A percentile compares a stretch with the other conserved stretches of the same genome.
These are phyloP conservation scores for Cymbopogon flexuosus DNA, from an alignment of 202 grass and related monocot species.

Conservation along the genomic window DNA sequence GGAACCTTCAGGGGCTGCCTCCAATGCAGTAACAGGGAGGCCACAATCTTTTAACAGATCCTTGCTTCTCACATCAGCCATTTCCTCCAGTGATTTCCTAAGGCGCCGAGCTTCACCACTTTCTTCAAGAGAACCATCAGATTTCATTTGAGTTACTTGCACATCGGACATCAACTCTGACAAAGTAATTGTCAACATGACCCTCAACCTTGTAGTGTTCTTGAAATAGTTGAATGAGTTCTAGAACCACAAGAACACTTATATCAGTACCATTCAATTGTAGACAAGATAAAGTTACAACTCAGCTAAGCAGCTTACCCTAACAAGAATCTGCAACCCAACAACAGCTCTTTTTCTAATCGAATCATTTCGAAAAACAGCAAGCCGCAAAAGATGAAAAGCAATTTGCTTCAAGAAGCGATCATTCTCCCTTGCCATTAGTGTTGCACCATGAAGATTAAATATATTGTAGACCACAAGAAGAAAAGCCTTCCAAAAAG, in stretches of 20 bases:
- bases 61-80: slow-evolving; percentile 70
- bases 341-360: slow-evolving; percentile 80
- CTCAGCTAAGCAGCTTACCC: slow-evolving; percentile 53
- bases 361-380: slow-evolving; percentile 89
- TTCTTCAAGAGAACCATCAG: slow-evolving; percentile 91
- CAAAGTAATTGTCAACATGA: slow-evolving; percentile 98
- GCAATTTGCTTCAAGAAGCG: slow-evolving; percentile 98
- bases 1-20: slow-evolving; percentile 65
- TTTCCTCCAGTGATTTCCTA: slow-evolving; percentile 85
- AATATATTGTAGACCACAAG: slow-evolving; percentile 85
- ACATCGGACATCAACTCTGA: slow-evolving; percentile 95
- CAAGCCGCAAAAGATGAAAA: slow-evolving; percentile 91
- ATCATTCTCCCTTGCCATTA: slow-evolving; percentile 97
- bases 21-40: slow-evolving; percentile 58
- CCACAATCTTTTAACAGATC: slow-evolving; percentile 69
- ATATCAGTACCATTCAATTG: slow-evolving; percentile 38
- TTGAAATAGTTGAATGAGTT: slow-evolving; percentile 91
- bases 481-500: slow-evolving; percentile 87
- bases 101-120: slow-evolving; percentile 85
- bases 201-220: slow-evolving; percentile 86
- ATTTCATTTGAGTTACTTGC: slow-evolving; percentile 96
- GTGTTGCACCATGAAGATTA: slow-evolving; percentile 72
- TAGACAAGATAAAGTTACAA: slow-evolving; percentile 30
- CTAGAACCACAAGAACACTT: slow-evolving; percentile 48
- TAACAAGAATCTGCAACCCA: slow-evolving; percentile 88